phyloP scores from a whole-genome alignment of 2,329 filamentous ascomycete genomes.

The Rosellinia necatrix region DNA sequence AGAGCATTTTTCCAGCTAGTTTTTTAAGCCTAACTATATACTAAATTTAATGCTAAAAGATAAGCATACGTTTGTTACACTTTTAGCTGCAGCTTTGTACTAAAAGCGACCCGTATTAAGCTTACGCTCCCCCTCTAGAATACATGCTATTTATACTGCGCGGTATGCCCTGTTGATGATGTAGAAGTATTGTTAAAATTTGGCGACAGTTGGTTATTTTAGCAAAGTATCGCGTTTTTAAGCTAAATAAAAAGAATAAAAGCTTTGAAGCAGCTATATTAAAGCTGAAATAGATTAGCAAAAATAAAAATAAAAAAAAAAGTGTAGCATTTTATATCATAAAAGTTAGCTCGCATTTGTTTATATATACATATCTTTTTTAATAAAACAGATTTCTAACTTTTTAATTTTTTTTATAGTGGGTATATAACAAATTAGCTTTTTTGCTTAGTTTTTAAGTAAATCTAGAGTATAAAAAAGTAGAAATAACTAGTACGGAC shows the following conservation, averaged over 20 bases:
- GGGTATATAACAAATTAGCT: background rate
- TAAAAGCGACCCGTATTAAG: too few species aligned
- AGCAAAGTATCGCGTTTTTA: background rate
- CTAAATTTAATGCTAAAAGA: too few species aligned
- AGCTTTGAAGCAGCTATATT: background rate
- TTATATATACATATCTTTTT: background rate
- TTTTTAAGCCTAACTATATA: too few species aligned
- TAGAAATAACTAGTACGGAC: background rate
- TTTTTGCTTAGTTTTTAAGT: background rate
- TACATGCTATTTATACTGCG: too few species aligned
- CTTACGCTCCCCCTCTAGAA: too few species aligned
- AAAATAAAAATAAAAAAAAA: background rate
- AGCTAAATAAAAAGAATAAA: background rate
- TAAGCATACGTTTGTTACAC: too few species aligned
- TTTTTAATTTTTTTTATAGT: conserved; percentile 4
- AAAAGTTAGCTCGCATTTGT: background rate
- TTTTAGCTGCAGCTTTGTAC: too few species aligned
- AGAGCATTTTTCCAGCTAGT: too few species aligned
- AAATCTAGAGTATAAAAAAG: background rate
- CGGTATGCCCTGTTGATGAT: too few species aligned
- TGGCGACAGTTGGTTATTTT: background rate
- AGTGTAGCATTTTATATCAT: background rate
- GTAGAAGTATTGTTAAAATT: too few species aligned
- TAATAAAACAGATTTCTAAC: conserved; percentile 2
- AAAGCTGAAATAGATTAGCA: too few species aligned